phyloP scores from a whole-genome alignment of 2,329 filamentous ascomycete species.

The Tolypocladium amazonense region DNA sequence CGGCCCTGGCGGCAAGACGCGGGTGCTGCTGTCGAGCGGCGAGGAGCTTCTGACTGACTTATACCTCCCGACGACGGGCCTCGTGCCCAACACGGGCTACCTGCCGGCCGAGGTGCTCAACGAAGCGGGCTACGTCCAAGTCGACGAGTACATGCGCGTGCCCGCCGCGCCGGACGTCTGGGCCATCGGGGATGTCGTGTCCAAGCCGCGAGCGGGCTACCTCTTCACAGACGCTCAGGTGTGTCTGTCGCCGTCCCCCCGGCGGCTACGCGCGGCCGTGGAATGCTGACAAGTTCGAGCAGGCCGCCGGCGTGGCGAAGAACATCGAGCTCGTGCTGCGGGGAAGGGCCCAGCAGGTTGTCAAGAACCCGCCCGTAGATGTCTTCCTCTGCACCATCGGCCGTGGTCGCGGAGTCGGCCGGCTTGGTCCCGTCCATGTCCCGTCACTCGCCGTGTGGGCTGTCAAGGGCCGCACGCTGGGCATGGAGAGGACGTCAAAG shows the following conservation, averaged over 20 bases:
- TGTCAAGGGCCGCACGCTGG: constrained; percentile 41
- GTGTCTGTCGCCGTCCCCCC: constrained; percentile 6
- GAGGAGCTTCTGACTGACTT: constrained; percentile 40
- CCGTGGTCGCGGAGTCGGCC: constrained; percentile 37
- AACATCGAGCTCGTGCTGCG: constrained; percentile 39
- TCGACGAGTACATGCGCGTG: constrained; percentile 41
- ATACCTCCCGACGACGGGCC: constrained; percentile 46
- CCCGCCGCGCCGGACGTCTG: constrained; percentile 33
- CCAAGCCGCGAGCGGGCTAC: constrained; percentile 42
- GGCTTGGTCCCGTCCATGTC: constrained; percentile 34
- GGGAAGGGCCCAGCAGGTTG: constrained; percentile 29
- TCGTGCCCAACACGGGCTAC: constrained; percentile 44
- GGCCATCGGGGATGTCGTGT: constrained; percentile 44
- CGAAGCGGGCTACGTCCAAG: constrained; percentile 31
- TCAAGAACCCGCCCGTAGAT: constrained; percentile 38
- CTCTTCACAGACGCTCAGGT: constrained; percentile 49
- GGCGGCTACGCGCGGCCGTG: background rate
- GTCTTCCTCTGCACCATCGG: constrained; percentile 37
- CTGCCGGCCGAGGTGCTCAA: constrained; percentile 33
- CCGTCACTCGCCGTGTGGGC: constrained; percentile 41
- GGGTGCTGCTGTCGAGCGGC: constrained; percentile 35
- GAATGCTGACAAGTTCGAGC: background rate
- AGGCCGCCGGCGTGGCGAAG: constrained; percentile 40
- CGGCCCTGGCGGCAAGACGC: constrained; percentile 32
- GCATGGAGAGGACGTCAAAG: constrained; percentile 28